Base-by-base conservation (phyloP, 352 stramenopile genomes). In the Globisporangium alternatum region DNA sequence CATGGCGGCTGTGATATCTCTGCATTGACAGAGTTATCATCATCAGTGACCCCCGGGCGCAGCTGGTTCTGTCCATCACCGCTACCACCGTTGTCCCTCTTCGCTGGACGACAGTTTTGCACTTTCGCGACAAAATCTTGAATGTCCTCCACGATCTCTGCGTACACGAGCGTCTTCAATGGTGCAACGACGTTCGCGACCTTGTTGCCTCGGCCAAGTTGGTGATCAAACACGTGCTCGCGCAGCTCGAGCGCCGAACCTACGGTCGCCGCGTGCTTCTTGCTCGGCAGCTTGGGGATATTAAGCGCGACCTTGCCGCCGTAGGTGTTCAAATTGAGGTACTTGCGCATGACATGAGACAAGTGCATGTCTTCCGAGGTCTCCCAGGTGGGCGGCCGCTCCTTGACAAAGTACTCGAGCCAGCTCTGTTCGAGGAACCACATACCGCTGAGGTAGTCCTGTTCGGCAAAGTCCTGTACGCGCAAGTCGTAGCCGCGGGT, bases 361-460 rank as follows among this genome's bases (percentile, higher is more conserved):
- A 86, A 60, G 33, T 89, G 80, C 77, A 86, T 89, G 48, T 89
- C 76, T 25, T 89, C 77, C 1, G 77, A 71, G 2, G 77, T 86
- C n/a, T 65, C 65, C 75, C 77, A 86, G 12, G 72, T 78, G 22
- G 80, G 77, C 19, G 66, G 62, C 4, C 76, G 75, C 56, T 89
- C 79, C 37, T 85, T 85, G 39, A 77, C 70, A 57, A 88, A 88
- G 56, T 85, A 85, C 59, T 88, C 79, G 30, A 88, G 75, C 79
- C 77, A 88, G 7, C 68, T 75, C 48, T 88, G 77, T 56, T 88
- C 67, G 4, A 88, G 39, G 47, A 86, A 86, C 79, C 79, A 88
- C 79, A 88, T 88, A 5, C 79, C 79, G 55, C 79, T 79, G 33
- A 86, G 70, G 51, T 88, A 88, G 45, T 88, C 79, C 62, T 84